These are phyloP conservation scores for Grifola frondosa DNA, from an alignment of 1,284 basidiomycete genomes.

Conservation along the genomic window DNA sequence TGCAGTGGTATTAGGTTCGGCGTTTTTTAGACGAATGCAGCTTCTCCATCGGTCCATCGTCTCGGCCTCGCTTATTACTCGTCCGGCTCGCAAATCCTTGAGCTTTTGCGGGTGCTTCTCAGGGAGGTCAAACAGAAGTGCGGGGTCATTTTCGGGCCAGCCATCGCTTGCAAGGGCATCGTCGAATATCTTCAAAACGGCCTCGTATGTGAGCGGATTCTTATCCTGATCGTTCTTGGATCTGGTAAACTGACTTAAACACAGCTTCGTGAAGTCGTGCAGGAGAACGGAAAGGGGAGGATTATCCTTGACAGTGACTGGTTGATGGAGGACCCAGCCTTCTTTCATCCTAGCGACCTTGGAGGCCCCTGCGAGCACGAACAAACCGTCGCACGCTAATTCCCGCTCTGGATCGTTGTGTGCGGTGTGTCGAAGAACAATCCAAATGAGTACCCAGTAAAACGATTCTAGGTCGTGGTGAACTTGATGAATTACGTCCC, in stretches of 20 bases:
- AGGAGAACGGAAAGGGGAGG: slow-evolving; percentile 6
- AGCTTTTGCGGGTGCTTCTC: no score
- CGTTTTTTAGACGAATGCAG: no score
- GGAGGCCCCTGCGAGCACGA: background rate
- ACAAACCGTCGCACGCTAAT: slow-evolving; percentile 4
- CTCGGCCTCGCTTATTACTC: no score
- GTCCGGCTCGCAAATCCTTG: no score
- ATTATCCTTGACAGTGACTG: background rate
- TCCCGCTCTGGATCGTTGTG: background rate
- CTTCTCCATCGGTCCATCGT: no score
- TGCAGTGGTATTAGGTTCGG: no score
- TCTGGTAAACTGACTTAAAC: background rate
- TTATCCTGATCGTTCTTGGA: background rate
- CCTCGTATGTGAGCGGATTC: background rate
- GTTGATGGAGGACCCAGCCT: background rate
- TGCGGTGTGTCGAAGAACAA: slow-evolving; percentile 8
- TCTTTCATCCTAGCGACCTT: background rate
- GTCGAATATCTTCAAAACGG: slow-evolving; percentile 7
- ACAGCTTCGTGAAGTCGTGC: background rate
- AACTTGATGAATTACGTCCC: background rate
- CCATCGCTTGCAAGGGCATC: background rate
- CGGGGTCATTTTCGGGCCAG: slow-evolving; percentile 8
- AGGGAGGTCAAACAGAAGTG: no score
- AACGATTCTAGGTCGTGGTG: slow-evolving; percentile 16
- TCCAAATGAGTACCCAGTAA: slow-evolving; percentile 16